Percentiles rank a stretch among this genome's conserved stretches.
These are phyloP conservation scores for Aspergillus panamensis DNA, from an alignment of 495 filamentous ascomycete species.

Conservation along the genomic window DNA sequence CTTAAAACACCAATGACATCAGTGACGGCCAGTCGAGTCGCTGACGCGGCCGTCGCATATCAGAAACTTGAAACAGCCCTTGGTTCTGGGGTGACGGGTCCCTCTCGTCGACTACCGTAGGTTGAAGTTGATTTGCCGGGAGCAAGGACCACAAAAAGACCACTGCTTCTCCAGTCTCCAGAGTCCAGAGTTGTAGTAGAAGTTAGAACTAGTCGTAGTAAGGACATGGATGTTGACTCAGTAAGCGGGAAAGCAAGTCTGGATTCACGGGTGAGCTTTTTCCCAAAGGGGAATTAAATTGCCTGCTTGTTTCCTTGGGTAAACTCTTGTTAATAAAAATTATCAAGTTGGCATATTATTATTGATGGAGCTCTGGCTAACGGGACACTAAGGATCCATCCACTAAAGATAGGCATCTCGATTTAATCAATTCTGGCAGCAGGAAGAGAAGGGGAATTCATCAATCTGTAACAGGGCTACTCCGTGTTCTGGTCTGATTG, in stretches of 20 bases:
- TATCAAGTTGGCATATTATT: too few relatives aligned
- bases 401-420: too few relatives aligned
- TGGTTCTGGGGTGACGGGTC: constrained; percentile 15
- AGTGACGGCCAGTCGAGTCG: neutral
- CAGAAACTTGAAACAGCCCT: constrained; percentile 13
- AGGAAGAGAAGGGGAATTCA: neutral
- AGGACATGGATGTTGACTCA: too few relatives aligned
- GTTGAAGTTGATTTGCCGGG: constrained; percentile 3
- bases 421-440: neutral
- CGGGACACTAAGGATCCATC: too few relatives aligned
- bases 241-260: neutral
- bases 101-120: neutral
- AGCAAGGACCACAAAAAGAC: constrained; percentile 20
- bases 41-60: constrained; percentile 23
- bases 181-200: too few relatives aligned
- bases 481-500: neutral
- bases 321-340: too few relatives aligned
- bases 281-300: constrained; percentile 12
- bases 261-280: constrained; percentile 7
- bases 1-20: neutral
- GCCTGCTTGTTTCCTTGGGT: too few relatives aligned
- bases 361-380: too few relatives aligned
- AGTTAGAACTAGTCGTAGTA: too few relatives aligned
- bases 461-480: neutral
- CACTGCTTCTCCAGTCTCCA: neutral